These are phyloP conservation scores for Coniosporium tulheliwenetii DNA, from an alignment of 2,329 filamentous ascomycete species.

Conservation along the genomic window DNA sequence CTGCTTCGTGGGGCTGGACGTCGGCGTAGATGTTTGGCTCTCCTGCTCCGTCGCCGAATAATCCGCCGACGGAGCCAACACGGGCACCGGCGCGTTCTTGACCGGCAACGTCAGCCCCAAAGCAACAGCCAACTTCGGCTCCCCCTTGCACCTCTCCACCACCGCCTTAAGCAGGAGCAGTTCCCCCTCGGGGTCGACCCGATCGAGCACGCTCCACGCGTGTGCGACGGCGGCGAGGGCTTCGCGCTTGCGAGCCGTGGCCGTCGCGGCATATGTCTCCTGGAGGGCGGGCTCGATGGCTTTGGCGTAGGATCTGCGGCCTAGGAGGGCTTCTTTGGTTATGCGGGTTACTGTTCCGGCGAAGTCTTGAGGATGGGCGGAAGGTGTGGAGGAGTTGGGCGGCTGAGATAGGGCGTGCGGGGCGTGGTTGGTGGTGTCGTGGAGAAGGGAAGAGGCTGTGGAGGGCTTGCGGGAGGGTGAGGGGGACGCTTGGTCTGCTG, in stretches of 20 bases:
- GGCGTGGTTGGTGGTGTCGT: conserved; percentile 49
- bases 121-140: conserved; percentile 44
- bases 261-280: conserved; percentile 72
- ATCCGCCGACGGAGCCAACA: neutral
- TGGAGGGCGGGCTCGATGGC: conserved; percentile 70
- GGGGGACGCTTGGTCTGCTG: too few species aligned
- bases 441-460: conserved; percentile 16
- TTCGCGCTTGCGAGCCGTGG: conserved; percentile 56
- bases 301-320: conserved; percentile 65
- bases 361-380: too few species aligned
- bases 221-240: conserved; percentile 71
- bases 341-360: conserved; percentile 11
- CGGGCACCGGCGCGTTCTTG: neutral
- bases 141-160: conserved; percentile 55
- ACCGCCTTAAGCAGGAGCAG: conserved; percentile 71
- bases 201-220: conserved; percentile 71
- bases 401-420: conserved; percentile 20
- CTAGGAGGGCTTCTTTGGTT: conserved; percentile 67
- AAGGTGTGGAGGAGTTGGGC: conserved; percentile 3
- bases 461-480: neutral
- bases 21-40: conserved; percentile 26
- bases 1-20: conserved; percentile 23
- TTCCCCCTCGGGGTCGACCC: conserved; percentile 77
- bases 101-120: conserved; percentile 19
- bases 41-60: neutral